phyloP scores from a whole-genome alignment of 768 basidiomycete species.

The Punctularia strigosozonata region DNA sequence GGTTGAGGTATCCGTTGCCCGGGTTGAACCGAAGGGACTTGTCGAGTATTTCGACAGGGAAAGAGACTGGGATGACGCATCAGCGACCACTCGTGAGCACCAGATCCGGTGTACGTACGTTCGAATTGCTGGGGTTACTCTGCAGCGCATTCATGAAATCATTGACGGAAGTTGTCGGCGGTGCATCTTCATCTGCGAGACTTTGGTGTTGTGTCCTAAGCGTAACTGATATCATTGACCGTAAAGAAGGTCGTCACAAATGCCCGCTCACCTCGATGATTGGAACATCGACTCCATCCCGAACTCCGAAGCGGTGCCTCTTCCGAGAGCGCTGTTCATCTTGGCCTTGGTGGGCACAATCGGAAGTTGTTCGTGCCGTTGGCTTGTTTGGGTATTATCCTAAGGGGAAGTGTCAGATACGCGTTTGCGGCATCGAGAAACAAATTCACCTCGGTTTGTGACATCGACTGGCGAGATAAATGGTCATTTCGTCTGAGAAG shows the following conservation, averaged over 20 bases:
- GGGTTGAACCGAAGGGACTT: no score
- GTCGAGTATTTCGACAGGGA: no score
- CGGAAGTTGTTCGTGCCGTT: conserved; percentile 62
- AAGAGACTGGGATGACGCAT: no score
- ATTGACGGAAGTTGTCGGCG: conserved; percentile 62
- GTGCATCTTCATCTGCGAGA: conserved; percentile 68
- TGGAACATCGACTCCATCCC: conserved; percentile 83
- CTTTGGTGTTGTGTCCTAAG: conserved; percentile 44
- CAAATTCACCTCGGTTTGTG: conserved; percentile 43
- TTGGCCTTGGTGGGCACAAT: conserved; percentile 74
- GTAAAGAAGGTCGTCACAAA: conserved; percentile 3
- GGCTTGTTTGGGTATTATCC: conserved; percentile 37
- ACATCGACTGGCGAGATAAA: conserved; percentile 35
- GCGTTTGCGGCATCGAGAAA: conserved; percentile 4
- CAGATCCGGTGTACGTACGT: no score
- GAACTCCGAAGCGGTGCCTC: conserved; percentile 58
- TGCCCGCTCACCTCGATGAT: conserved; percentile 39
- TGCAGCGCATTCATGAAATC: conserved; percentile 63
- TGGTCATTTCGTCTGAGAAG: background rate
- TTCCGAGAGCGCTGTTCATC: conserved; percentile 56
- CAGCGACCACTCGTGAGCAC: no score
- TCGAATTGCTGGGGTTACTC: no score
- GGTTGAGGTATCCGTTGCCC: conserved; percentile 36
- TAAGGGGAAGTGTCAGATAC: conserved; percentile 22
- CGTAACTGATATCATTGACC: background rate